Base-by-base conservation (phyloP, 1,139 yeast genomes). In the Geotrichum bryndzae region DNA sequence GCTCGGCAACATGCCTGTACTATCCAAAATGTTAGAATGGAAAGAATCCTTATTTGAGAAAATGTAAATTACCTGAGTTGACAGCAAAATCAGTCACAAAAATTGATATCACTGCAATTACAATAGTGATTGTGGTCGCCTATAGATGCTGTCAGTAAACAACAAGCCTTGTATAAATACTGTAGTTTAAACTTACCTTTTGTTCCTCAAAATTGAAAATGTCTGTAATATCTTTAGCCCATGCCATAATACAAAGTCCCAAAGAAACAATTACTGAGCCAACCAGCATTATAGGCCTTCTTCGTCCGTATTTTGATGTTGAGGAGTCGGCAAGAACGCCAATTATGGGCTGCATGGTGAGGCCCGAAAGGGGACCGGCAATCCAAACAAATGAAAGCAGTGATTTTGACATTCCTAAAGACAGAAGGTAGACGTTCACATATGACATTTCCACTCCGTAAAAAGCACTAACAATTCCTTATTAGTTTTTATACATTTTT, bases 1-100 rank as follows among this genome's bases (percentile, higher is more conserved):
- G 88, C 86, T 15, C 88, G 74, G 15, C 83, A 75, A n/a, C 85
- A 78, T 0, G 87, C 85, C 67, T 84, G 87, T 54, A 84, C 84
- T 1, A 81, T 79, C 3, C 11, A n/a, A 38, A 45, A 13, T 11
- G 50, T 31, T 52, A 29, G 52, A 57, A 15, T 18, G 1, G 4
- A 13, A 50, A 18, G 7, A 25, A 22, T 53, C 27, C 23, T 25
- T 7, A 29, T 10, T 53, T 13, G 4, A 51, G 18, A 22, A 25
- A 18, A 13, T 10, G 23, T 6, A n/a, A 29, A 50, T 8, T 45
- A 60, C 62, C 62, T 53, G 62, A 53, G 64, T 83, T 82, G 56
- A 84, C 80, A 1, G 86, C 79, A 63, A 84, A 81, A 67, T 84
- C 88, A 18, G 84, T 72, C 2, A 81, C 62, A 60, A 83, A 80